Percentiles rank a stretch among this genome's conserved stretches.
Evolutionary conservation across 768 basidiomycete species (phyloP).

Genomic region (Coprinopsis marcescibilis): DNA sequence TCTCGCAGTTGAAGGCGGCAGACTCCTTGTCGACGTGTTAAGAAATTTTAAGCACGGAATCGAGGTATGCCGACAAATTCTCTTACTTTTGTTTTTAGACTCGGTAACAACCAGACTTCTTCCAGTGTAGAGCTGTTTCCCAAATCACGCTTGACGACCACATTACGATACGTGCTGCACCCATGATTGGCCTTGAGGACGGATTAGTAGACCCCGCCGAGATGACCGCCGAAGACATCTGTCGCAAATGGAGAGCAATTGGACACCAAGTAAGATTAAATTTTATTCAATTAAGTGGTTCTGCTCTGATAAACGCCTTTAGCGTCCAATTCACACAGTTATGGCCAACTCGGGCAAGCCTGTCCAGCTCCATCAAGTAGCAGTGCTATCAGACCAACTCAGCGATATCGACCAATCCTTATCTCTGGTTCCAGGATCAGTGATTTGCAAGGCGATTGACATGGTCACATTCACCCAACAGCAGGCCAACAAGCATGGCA

Average conservation of each 20-base stretch:
- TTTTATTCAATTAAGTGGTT: neutral
- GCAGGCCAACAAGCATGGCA: constrained; percentile 13
- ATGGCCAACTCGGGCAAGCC: constrained; percentile 19
- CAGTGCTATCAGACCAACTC: constrained; percentile 6
- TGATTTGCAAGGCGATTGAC: neutral
- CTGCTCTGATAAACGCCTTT: neutral
- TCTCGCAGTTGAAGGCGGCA: constrained; percentile 61
- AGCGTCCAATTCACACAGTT: constrained; percentile 30
- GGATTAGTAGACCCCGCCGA: constrained; percentile 50
- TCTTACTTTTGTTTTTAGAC: neutral
- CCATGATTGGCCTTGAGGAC: constrained; percentile 49
- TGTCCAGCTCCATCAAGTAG: constrained; percentile 33
- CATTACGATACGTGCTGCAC: constrained; percentile 40
- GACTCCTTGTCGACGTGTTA: constrained; percentile 64
- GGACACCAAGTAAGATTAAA: constrained; percentile 52
- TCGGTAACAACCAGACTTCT: neutral
- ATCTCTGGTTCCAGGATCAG: neutral
- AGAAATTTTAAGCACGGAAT: constrained; percentile 53
- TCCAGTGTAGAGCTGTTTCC: constrained; percentile 42
- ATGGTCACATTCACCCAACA: constrained; percentile 29
- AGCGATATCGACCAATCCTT: neutral
- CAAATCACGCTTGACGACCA: constrained; percentile 34
- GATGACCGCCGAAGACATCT: constrained; percentile 53
- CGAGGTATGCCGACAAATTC: constrained; percentile 28
- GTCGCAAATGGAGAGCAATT: constrained; percentile 55